Conservation (phyloP, 805 yeast genomes). For the Metschnikowia anglica region DNA sequence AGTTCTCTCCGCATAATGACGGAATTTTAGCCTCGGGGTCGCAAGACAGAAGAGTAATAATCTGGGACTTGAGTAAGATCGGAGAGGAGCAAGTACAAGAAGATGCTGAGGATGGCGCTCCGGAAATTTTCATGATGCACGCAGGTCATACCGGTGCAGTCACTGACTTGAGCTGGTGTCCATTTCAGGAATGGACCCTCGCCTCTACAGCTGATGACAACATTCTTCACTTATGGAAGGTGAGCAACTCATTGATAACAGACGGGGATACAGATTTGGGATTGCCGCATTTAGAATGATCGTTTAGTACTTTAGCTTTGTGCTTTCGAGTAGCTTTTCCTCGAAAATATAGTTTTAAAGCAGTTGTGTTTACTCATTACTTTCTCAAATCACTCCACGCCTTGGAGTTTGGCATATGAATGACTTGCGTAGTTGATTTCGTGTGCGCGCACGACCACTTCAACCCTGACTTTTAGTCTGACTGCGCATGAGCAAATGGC, state of each 20-base stretch:
- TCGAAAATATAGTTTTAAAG: neutral
- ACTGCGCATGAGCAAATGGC: constrained; percentile 1
- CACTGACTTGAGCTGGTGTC: constrained; percentile 70
- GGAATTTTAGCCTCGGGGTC: constrained; percentile 78
- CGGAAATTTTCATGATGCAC: constrained; percentile 87
- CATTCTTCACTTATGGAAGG: constrained; percentile 60
- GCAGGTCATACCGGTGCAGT: constrained; percentile 85
- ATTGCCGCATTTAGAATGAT: constrained; percentile 29
- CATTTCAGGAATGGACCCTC: constrained; percentile 71
- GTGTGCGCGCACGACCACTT: constrained; percentile 12
- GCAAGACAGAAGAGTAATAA: constrained; percentile 69
- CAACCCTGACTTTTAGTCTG: constrained; percentile 1
- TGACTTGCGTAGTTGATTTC: neutral
- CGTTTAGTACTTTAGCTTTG: neutral
- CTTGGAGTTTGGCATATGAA: neutral
- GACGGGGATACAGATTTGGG: constrained; percentile 18
- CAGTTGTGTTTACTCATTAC: too few species aligned
- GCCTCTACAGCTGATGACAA: constrained; percentile 65
- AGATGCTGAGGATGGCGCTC: constrained; percentile 88
- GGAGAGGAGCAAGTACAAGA: constrained; percentile 86
- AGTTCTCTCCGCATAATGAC: constrained; percentile 76
- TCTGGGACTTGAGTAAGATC: constrained; percentile 78
- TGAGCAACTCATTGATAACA: constrained; percentile 32
- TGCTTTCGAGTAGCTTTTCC: neutral
- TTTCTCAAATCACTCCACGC: too few species aligned